These are phyloP conservation scores for Hymenoscyphus fraxineus DNA, from an alignment of 2,329 filamentous ascomycete species.

Conservation along the genomic window DNA sequence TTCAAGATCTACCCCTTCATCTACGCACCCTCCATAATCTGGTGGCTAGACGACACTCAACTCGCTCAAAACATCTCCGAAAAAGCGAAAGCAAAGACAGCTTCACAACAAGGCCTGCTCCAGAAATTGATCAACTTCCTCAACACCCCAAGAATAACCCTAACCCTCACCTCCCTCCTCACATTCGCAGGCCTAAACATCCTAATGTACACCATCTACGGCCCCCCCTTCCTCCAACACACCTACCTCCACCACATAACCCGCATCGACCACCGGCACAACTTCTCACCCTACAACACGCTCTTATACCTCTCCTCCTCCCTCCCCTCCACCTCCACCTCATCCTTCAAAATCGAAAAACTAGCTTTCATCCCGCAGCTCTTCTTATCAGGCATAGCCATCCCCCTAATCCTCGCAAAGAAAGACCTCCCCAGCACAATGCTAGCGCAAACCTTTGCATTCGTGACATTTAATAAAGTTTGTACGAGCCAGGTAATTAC, in stretches of 20 bases:
- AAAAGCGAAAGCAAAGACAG: no score
- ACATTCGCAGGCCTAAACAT: conserved; percentile 73
- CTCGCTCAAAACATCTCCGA: no score
- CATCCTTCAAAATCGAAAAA: conserved; percentile 58
- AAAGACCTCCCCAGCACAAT: conserved; percentile 77
- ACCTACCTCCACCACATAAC: conserved; percentile 92
- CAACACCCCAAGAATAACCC: conserved; percentile 51
- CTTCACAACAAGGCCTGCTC: neutral
- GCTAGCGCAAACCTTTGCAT: conserved; percentile 94
- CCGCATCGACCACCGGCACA: conserved; percentile 93
- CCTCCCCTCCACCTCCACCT: conserved; percentile 39
- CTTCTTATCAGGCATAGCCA: conserved; percentile 69
- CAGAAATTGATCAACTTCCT: conserved; percentile 41
- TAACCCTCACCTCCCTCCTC: conserved; percentile 61
- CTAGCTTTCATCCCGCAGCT: conserved; percentile 88
- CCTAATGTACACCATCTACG: conserved; percentile 77
- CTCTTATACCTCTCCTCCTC: conserved; percentile 84
- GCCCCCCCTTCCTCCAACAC: conserved; percentile 75
- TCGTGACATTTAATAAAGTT: conserved; percentile 98
- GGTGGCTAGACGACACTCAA: conserved; percentile 67
- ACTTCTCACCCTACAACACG: conserved; percentile 95
- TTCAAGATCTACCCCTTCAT: conserved; percentile 99
- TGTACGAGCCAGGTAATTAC: conserved; percentile 86
- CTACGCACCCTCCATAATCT: conserved; percentile 77
- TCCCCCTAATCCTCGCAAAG: conserved; percentile 75